These are phyloP conservation scores for Hypoxylon sp. DNA, from an alignment of 2,329 filamentous ascomycete species.

Conservation along the genomic window DNA sequence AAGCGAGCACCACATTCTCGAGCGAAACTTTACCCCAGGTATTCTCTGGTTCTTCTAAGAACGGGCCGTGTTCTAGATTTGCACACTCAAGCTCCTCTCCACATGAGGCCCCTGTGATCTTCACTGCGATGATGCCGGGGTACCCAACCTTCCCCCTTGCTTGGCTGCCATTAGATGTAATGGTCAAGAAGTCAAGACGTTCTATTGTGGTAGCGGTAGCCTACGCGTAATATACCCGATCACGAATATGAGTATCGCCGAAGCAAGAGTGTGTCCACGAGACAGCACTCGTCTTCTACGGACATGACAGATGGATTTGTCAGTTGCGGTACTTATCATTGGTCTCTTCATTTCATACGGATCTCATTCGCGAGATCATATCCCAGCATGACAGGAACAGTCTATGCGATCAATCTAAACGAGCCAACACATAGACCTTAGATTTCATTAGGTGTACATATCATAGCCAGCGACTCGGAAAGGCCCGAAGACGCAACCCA, in stretches of 20 bases:
- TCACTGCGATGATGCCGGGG: conserved; percentile 22
- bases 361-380: too few relatives aligned
- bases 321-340: background rate
- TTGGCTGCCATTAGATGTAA: conserved; percentile 1
- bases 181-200: background rate
- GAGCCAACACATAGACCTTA: too few relatives aligned
- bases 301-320: conserved; percentile 17
- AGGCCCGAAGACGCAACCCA: conserved; percentile 4
- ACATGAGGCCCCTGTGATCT: conserved; percentile 28
- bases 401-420: too few relatives aligned
- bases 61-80: conserved; percentile 24
- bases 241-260: background rate
- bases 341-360: too few relatives aligned
- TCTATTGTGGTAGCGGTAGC: conserved; percentile 4
- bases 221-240: conserved; percentile 3
- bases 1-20: conserved; percentile 10
- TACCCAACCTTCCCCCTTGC: background rate
- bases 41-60: conserved; percentile 7
- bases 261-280: conserved; percentile 6
- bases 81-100: conserved; percentile 15
- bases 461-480: conserved; percentile 10
- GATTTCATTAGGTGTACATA: too few relatives aligned
- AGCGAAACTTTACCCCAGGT: conserved; percentile 27
- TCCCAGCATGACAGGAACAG: background rate
- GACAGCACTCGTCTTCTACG: conserved; percentile 3